Evolutionary conservation across 306 rosid genomes (phyloP), one percentile per base, ranked within the genome.

Genomic region (Senna tora): DNA sequence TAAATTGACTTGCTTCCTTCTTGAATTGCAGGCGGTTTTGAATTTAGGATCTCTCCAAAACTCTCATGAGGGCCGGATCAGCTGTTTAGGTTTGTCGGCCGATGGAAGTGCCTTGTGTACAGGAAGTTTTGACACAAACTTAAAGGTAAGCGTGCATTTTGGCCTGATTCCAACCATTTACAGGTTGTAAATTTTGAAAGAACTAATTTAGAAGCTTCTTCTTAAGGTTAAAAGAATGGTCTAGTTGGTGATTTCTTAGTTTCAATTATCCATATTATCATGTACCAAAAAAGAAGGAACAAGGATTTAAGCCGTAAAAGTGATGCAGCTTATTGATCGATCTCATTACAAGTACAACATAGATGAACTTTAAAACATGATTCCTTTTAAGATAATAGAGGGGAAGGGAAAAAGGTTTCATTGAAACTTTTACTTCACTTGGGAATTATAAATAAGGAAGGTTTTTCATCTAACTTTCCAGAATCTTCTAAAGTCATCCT

Each of bases 61-160:
- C 75, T 89, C 96, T 65, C 99, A 94, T 33, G 97, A 83, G 74
- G 74, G 77, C 25, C 86, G 84, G 81, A 84, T 94, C 62, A 91
- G 74, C 84, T 94, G 97, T 79, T 86, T 94, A 87, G 97, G 97
- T 64, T 84, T 94, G 85, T 89, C 99, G 15, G 92, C 96, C 82
- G 99, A 94, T 82, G 99, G 99, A 79, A 94, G 99, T 84, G 99
- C 99, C 73, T 77, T 94, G 79, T 94, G 99, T 89, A 91, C 99
- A 69, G 97, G 99, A 81, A 94, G 99, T 80, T 91, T 68, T 87
- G 99, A 94, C 84, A 83, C 91, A 81, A 94, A 94, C 82, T 90
- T 94, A 67, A 94, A 94, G 99, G 99, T 91, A 60, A 72, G 83
- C 77, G 11, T 43, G 69, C 67, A 36, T 78, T 67, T 55, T 55